Percentiles rank a stretch among this genome's conserved stretches.
phyloP scores from a whole-genome alignment of 2,329 filamentous ascomycete genomes.

The Ophiostoma tasmaniense region DNA sequence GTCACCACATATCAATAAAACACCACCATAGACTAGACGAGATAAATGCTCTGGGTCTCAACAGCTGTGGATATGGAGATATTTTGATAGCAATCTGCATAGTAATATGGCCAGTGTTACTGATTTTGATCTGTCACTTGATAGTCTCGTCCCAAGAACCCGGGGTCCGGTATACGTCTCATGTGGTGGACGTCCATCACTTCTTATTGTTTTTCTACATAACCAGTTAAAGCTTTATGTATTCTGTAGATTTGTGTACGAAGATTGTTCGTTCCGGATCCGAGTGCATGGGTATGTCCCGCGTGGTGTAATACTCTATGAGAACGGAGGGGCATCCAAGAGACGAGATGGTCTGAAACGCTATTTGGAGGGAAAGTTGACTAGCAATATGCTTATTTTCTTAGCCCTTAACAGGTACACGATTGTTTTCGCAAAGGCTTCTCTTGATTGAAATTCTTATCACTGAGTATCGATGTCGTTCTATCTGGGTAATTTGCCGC shows the following conservation, averaged over 20 bases:
- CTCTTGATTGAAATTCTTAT: neutral
- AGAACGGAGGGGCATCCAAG: neutral
- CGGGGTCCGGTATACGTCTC: constrained; percentile 1
- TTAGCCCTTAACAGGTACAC: neutral
- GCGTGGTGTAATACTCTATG: neutral
- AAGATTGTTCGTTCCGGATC: neutral
- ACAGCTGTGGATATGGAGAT: neutral
- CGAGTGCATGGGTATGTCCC: neutral
- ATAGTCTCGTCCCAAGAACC: neutral
- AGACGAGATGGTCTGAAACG: neutral
- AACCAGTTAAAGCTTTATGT: neutral
- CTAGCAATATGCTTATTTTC: neutral
- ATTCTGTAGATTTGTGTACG: neutral
- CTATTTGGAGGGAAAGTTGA: too few species aligned
- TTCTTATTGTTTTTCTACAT: neutral
- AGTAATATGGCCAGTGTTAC: neutral
- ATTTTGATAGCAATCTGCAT: neutral
- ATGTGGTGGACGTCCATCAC: neutral
- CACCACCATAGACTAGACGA: neutral
- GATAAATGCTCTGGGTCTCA: neutral
- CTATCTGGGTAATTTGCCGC: too few species aligned
- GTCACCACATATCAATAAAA: neutral
- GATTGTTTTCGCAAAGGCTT: too few species aligned
- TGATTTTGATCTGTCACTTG: neutral
- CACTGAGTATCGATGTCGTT: neutral